Percentiles rank a stretch among this genome's conserved stretches.
Conservation (phyloP, 2,329 filamentous ascomycete genomes). For the Fusarium domesticum region DNA sequence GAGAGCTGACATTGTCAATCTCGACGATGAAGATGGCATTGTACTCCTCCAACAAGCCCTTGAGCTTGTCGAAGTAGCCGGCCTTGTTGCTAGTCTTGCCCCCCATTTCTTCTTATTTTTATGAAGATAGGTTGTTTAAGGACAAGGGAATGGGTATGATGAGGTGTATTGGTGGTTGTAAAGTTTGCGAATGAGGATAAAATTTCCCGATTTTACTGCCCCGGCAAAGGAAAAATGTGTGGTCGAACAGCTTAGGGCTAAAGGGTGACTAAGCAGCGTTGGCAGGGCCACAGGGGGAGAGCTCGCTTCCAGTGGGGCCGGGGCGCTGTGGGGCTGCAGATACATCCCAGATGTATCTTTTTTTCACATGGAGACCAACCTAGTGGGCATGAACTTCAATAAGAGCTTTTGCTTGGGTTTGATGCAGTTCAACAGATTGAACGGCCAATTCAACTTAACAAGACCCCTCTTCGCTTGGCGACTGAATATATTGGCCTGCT, state of each 20-base stretch:
- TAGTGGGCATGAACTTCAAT: constrained; percentile 11
- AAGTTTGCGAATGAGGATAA: constrained; percentile 16
- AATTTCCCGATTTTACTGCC: constrained; percentile 28
- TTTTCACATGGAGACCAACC: constrained; percentile 15
- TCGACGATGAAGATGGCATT: constrained; percentile 95
- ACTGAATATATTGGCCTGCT: background rate
- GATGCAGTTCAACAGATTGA: constrained; percentile 7
- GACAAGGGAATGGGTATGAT: constrained; percentile 50
- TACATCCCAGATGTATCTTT: constrained; percentile 38
- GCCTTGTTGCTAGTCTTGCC: constrained; percentile 97
- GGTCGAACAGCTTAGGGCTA: constrained; percentile 38
- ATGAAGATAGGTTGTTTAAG: constrained; percentile 99
- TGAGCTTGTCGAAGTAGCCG: constrained; percentile 99
- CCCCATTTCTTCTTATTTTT: constrained; percentile 92
- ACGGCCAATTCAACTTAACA: constrained; percentile 4
- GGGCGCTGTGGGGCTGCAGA: constrained; percentile 12
- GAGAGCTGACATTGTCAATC: constrained; percentile 99
- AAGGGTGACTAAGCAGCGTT: constrained; percentile 27
- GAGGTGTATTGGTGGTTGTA: constrained; percentile 28
- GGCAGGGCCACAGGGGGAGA: constrained; percentile 10
- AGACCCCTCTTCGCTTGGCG: background rate
- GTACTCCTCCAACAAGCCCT: constrained; percentile 94
- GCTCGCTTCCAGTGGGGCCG: background rate
- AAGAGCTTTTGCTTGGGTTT: constrained; percentile 17
- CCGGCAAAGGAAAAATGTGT: constrained; percentile 30